Evolutionary conservation across 2,329 filamentous ascomycete species (phyloP).

Genomic region (Diatrype stigma): DNA sequence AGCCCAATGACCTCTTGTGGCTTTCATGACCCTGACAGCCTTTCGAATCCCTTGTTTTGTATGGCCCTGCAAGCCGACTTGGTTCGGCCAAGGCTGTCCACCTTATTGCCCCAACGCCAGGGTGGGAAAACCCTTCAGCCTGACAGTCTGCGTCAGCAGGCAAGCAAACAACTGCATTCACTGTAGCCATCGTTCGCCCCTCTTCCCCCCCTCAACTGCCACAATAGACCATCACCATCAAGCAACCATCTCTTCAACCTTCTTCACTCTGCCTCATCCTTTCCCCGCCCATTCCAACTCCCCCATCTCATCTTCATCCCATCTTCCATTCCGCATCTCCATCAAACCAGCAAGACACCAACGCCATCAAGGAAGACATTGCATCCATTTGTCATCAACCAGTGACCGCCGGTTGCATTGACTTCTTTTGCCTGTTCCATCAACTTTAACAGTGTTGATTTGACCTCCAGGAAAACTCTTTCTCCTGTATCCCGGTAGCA

Average conservation of each 20-base stretch:
- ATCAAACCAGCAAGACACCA: too few species aligned
- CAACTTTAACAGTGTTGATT: too few species aligned
- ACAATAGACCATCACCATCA: background rate
- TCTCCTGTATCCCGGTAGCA: too few species aligned
- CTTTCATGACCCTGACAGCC: background rate
- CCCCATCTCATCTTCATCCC: background rate
- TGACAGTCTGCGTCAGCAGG: background rate
- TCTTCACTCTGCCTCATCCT: background rate
- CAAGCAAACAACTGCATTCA: background rate
- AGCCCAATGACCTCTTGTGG: too few species aligned
- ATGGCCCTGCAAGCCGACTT: background rate
- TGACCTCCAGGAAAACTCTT: too few species aligned
- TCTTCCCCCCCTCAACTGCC: background rate
- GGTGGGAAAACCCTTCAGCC: background rate
- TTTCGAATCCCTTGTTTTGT: background rate
- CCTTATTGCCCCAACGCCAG: background rate
- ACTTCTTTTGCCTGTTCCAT: too few species aligned
- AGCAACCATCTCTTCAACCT: background rate
- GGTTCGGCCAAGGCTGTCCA: background rate
- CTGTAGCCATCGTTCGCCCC: background rate
- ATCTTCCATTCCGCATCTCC: too few species aligned
- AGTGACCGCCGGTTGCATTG: too few species aligned
- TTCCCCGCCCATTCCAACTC: background rate
- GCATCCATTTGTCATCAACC: too few species aligned
- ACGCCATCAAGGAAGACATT: too few species aligned